A percentile compares a stretch with the other conserved stretches of the same genome.
Evolutionary conservation across 352 stramenopile species (phyloP).

Genomic region (Phytophthora sp.): DNA sequence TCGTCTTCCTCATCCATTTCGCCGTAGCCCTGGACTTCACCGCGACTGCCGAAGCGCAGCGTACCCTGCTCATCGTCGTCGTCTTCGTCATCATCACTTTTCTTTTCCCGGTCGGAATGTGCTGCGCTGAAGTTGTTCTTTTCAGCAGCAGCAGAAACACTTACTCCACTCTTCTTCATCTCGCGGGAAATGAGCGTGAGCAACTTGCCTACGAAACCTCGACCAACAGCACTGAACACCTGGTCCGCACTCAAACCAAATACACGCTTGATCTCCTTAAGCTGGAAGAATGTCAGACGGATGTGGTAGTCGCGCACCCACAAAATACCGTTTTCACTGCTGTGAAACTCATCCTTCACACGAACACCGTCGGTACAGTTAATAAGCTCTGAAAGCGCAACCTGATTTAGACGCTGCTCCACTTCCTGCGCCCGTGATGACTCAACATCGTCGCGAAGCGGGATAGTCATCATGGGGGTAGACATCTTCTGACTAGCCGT

Average conservation of each 20-base stretch:
- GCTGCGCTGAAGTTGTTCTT: conserved; percentile 48
- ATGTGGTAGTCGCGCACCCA: conserved; percentile 99
- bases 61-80: conserved; percentile 91
- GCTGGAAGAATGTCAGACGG: conserved; percentile 93
- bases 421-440: conserved; percentile 71
- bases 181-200: conserved; percentile 95
- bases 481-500: conserved; percentile 97
- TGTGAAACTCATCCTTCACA: conserved; percentile 92
- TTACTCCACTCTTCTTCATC: conserved; percentile 90
- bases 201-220: conserved; percentile 93
- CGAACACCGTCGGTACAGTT: conserved; percentile 91
- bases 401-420: conserved; percentile 91
- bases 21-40: conserved; percentile 88
- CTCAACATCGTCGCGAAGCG: conserved; percentile 73
- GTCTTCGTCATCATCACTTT: conserved; percentile 71
- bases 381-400: conserved; percentile 95
- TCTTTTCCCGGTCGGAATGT: conserved; percentile 49
- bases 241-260: conserved; percentile 96
- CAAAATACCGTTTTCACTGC: conserved; percentile 87
- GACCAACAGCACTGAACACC: conserved; percentile 89
- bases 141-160: conserved; percentile 55
- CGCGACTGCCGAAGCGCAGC: conserved; percentile 78
- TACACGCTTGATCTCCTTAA: conserved; percentile 94
- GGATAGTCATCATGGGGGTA: conserved; percentile 99
- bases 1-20: conserved; percentile 96